phyloP scores from a whole-genome alignment of 2,329 filamentous ascomycete species.

The Colletotrichum gigasporum region DNA sequence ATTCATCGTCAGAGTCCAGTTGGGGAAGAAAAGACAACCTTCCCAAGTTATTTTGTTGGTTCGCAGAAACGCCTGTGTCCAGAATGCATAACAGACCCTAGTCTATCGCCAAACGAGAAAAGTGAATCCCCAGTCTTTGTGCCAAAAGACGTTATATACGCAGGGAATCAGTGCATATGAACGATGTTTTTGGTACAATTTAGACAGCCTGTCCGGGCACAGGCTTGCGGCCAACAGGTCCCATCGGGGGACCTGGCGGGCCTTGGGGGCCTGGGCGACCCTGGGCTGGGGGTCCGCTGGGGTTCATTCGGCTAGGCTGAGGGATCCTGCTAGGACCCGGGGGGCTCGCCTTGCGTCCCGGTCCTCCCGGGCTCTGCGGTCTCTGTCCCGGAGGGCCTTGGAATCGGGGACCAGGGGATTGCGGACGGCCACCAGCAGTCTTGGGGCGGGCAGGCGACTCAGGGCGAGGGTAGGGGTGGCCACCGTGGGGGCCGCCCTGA shows the following conservation, averaged over 20 bases:
- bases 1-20: conserved; percentile 23
- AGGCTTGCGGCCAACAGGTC: conserved; percentile 62
- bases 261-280: conserved; percentile 30
- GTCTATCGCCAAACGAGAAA: conserved; percentile 33
- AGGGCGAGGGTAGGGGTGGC: conserved; percentile 43
- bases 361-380: conserved; percentile 53
- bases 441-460: conserved; percentile 45
- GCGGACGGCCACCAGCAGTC: conserved; percentile 46
- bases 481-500: conserved; percentile 43
- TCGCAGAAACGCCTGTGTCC: conserved; percentile 34
- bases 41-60: conserved; percentile 17
- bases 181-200: not conserved
- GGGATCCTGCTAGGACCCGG: conserved; percentile 55
- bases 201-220: conserved; percentile 52
- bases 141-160: conserved; percentile 28
- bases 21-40: not conserved
- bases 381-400: conserved; percentile 43
- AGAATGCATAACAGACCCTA: conserved; percentile 31
- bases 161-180: conserved; percentile 12
- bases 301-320: conserved; percentile 54
- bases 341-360: conserved; percentile 51
- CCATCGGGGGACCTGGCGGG: conserved; percentile 45
- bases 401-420: conserved; percentile 55
- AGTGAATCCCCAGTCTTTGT: conserved; percentile 27
- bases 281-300: conserved; percentile 40